Evolutionary conservation across 768 basidiomycete species (phyloP), one percentile per base, ranked within the genome.

Genomic region (Russula compacta): DNA sequence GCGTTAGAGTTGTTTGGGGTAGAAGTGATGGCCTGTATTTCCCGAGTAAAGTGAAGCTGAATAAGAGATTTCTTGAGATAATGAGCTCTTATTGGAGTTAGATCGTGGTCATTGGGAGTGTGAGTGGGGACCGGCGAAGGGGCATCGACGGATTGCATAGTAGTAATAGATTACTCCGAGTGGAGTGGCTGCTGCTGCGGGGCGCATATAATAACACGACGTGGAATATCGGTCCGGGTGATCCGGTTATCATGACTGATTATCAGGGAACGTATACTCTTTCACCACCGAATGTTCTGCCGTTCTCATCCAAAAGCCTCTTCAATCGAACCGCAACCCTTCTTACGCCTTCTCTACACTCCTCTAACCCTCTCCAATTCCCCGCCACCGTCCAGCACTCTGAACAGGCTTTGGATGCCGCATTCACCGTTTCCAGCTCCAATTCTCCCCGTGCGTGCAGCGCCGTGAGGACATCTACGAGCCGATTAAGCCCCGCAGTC

Each of bases 1-100:
- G 79, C 69, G 55, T 78, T 79, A 50, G 53, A 53, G 6, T 74
- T 75, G 19, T 76, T 69, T 1, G 76, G 68, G 0, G 81, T 75
- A 6, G 80, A 76, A 10, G 83, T 81, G 65, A 93, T 78, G 21
- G 76, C 75, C 61, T 83, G 78, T 63, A 98, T 81, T 73, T 99
- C 97, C n/a, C 74, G 75, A 67, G 77, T 74, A 67, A 98, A 85
- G 72, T 98, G 86, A 54, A 98, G 85, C 66, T 88, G 83, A 47
- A 98, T 80, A 58, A 99, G 85, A 17, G 91, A 82, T 73, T 98
- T 98, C 79, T 98, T 99, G 72, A 99, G 89, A 74, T 99, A 99
- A 71, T 99, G 97, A 4, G 95, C 93, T 46, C 95, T 87, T 51
- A 95, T 76, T 12, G 95, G 91, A 1, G 92, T 91, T 52, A 98